Conservation (phyloP, 2,329 filamentous ascomycete species). For the Thyridium curvatum region DNA sequence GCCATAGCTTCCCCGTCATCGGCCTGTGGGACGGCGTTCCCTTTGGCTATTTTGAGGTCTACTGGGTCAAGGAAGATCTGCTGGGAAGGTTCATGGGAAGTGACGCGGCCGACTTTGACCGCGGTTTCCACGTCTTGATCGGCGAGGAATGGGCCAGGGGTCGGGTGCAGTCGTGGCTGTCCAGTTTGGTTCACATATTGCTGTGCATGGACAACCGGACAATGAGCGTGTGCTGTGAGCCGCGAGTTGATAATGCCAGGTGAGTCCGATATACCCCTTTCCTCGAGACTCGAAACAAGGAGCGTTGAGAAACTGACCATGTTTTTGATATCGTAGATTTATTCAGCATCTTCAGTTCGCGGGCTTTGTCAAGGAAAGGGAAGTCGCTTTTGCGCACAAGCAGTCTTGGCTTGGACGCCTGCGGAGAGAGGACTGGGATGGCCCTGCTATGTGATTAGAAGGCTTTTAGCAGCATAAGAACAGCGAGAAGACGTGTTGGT, state of each 20-base stretch:
- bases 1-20: constrained; percentile 83
- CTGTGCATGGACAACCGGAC: constrained; percentile 74
- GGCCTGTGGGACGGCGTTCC: constrained; percentile 92
- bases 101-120: constrained; percentile 71
- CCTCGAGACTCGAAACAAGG: too few species aligned
- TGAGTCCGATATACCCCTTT: constrained; percentile 47
- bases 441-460: constrained; percentile 48
- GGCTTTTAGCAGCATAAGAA: background rate
- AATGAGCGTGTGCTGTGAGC: constrained; percentile 78
- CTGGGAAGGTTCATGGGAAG: constrained; percentile 64
- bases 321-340: constrained; percentile 42
- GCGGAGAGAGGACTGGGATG: constrained; percentile 72
- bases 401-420: constrained; percentile 82
- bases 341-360: constrained; percentile 63
- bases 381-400: constrained; percentile 86
- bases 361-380: constrained; percentile 82
- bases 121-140: constrained; percentile 81
- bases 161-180: constrained; percentile 75
- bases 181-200: constrained; percentile 80
- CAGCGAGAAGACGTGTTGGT: background rate
- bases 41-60: constrained; percentile 96
- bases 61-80: constrained; percentile 93
- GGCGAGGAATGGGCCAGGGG: constrained; percentile 91
- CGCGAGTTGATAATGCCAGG: constrained; percentile 85
- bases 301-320: constrained; percentile 1